Evolutionary conservation across 768 basidiomycete species (phyloP), one percentile per base, ranked within the genome.

Genomic region (Pholiota microspora): DNA sequence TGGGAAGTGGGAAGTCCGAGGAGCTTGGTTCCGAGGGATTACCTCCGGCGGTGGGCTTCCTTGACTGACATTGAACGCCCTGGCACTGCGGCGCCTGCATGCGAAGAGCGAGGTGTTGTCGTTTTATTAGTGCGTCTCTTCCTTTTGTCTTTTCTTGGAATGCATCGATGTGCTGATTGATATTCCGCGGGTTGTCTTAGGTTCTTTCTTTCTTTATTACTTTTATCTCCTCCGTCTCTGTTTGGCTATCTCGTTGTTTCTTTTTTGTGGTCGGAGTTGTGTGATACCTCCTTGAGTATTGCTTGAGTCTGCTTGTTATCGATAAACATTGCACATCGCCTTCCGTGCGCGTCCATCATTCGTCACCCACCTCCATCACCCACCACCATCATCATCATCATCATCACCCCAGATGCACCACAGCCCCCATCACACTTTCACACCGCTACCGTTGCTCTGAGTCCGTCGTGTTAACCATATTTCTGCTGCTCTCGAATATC

Each of bases 401-500:
- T 15, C 7, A 21, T 16, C 40, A 23, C 3, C 7, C 18, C 8
- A 6, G 16, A 23, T 9, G 21, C n/a, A n/a, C n/a, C n/a, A n/a
- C n/a, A n/a, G n/a, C n/a, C n/a, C n/a, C n/a, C n/a, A n/a, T n/a
- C n/a, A n/a, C n/a, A n/a, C n/a, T n/a, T n/a, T n/a, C n/a, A n/a
- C n/a, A n/a, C n/a, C n/a, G n/a, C n/a, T n/a, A n/a, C 40, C 40
- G 6, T 7, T 42, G 40, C n/a, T 42, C 2, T 16, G 8, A 9
- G n/a, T 21, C 23, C 23, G 18, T 42, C 23, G 40, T 42, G 7
- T 42, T n/a, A 13, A 4, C 35, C 35, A 40, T 42, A 16, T 21
- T 42, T n/a, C 38, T 42, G 40, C 40, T 42, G 40, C 40, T 42
- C 40, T 42, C 40, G 40, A 42, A 42, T 42, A 7, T 42, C 40